phyloP scores from a whole-genome alignment of 1,139 yeast species.

The Yamadazyma triangularis region DNA sequence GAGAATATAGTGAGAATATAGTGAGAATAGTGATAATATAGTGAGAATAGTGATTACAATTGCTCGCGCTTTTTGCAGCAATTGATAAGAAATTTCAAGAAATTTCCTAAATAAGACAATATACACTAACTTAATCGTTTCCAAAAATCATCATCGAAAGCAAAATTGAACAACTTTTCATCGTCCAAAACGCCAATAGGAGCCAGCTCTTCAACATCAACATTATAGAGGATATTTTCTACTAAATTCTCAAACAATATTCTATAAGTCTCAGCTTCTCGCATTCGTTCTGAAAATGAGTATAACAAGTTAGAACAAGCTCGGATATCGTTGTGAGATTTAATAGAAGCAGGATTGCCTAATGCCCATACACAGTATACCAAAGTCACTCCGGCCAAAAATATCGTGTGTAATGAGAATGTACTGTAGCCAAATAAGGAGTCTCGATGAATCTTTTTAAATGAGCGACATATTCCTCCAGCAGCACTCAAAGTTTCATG shows the following conservation, averaged over 20 bases:
- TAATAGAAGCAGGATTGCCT: constrained; percentile 14
- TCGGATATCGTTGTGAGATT: constrained; percentile 17
- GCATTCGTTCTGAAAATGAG: constrained; percentile 18
- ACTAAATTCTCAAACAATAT: constrained; percentile 16
- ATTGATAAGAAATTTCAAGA: too few species aligned
- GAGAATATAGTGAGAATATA: too few species aligned
- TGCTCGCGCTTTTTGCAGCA: too few species aligned
- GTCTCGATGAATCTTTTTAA: constrained; percentile 15
- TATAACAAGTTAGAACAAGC: constrained; percentile 18
- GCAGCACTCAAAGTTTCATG: constrained; percentile 14
- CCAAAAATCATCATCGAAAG: constrained; percentile 13
- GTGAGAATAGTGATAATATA: too few species aligned
- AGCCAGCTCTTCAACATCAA: constrained; percentile 1
- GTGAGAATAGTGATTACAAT: too few species aligned
- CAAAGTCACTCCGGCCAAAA: constrained; percentile 19
- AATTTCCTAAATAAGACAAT: too few species aligned
- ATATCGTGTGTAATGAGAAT: constrained; percentile 17
- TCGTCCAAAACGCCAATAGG: constrained; percentile 4
- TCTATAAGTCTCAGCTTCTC: constrained; percentile 18
- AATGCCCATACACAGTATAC: constrained; percentile 17
- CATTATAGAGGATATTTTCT: constrained; percentile 13
- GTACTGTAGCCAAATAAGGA: constrained; percentile 18
- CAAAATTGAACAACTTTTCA: constrained; percentile 8
- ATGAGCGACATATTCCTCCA: constrained; percentile 17
- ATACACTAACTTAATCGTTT: constrained; percentile 8